phyloP scores from a whole-genome alignment of 176 grass and related monocot genomes.

The Phragmites australis region DNA sequence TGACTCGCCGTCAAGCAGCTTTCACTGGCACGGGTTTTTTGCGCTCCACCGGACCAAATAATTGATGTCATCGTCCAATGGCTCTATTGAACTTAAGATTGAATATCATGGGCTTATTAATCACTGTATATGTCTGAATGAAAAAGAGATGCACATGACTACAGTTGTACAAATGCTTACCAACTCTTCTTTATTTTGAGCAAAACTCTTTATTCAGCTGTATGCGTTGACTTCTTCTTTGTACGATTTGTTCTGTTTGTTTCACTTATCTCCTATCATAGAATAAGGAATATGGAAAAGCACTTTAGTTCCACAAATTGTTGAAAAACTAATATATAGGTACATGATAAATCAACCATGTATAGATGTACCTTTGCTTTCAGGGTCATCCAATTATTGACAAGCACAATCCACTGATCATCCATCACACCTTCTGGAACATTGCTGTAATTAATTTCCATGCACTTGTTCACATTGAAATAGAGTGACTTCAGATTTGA shows the following conservation, averaged over 20 bases:
- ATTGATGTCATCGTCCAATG: too few species aligned
- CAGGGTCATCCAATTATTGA: slow-evolving; percentile 7
- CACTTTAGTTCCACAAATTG: neutral
- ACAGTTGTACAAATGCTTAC: too few species aligned
- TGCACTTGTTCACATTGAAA: too few species aligned
- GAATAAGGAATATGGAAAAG: neutral
- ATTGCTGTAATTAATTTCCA: slow-evolving; percentile 14
- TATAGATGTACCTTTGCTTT: neutral
- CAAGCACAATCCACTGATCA: slow-evolving; percentile 12
- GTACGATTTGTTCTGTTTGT: too few species aligned
- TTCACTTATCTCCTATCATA: neutral
- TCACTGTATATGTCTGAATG: too few species aligned
- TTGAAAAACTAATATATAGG: neutral
- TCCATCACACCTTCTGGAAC: neutral
- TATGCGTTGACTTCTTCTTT: slow-evolving; percentile 13
- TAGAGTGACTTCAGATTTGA: too few species aligned
- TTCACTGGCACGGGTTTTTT: too few species aligned
- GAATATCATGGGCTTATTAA: neutral
- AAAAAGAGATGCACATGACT: too few species aligned
- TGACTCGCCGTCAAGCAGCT: too few species aligned
- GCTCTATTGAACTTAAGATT: neutral
- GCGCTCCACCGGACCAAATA: too few species aligned
- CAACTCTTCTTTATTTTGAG: neutral
- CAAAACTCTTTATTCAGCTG: slow-evolving; percentile 17
- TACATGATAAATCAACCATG: neutral